Percentiles rank a stretch among this genome's conserved stretches.
Conservation (phyloP, 1,139 yeast species). For the Nadsonia starkeyi-henricii region DNA sequence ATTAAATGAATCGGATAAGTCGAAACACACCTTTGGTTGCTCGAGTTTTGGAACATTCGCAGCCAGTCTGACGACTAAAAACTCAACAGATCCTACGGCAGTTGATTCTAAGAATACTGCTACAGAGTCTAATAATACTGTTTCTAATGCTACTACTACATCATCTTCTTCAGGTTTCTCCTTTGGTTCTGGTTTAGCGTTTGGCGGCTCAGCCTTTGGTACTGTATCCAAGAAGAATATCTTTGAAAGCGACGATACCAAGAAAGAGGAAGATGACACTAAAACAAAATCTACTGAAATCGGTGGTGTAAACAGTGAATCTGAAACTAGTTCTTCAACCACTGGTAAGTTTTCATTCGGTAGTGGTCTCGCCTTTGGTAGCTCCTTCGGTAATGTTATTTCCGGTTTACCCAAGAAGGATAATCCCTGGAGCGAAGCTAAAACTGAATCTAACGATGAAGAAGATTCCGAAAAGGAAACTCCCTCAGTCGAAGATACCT, state of each 20-base stretch:
- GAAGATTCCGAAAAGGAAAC: slow-evolving; percentile 7
- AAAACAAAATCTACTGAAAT: no score
- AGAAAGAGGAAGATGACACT: background rate
- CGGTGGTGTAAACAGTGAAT: background rate
- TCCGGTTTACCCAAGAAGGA: background rate
- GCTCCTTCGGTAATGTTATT: background rate
- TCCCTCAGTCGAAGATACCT: slow-evolving; percentile 8
- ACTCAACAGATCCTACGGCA: background rate
- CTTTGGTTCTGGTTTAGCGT: slow-evolving; percentile 10
- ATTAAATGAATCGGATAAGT: background rate
- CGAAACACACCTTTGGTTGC: background rate
- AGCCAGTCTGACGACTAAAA: background rate
- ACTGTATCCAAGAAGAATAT: slow-evolving; percentile 6
- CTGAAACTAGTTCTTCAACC: background rate
- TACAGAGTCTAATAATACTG: background rate
- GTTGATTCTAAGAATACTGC: background rate
- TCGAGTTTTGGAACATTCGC: background rate
- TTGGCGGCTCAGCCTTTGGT: slow-evolving; percentile 2
- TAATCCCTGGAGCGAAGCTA: slow-evolving; percentile 8
- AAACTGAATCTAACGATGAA: slow-evolving; percentile 5
- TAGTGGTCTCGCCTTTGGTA: background rate
- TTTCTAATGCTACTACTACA: slow-evolving; percentile 7
- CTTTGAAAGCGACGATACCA: background rate
- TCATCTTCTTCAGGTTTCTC: slow-evolving; percentile 8
- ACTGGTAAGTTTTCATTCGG: background rate